Base-by-base conservation (phyloP, 2,329 filamentous ascomycete genomes). In the Ustulina deusta region DNA sequence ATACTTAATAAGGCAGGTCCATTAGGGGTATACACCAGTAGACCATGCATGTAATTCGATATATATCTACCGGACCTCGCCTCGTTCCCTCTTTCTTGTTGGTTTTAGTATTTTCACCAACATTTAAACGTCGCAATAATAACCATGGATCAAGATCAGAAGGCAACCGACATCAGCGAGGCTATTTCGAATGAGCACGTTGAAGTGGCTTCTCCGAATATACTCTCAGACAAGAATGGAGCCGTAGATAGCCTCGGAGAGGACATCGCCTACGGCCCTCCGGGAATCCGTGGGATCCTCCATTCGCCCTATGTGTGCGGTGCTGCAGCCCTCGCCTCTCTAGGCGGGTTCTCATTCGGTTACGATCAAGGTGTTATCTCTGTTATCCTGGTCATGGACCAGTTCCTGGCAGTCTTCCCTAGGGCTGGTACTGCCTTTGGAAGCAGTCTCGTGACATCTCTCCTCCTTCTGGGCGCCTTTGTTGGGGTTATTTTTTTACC, bases 401-500 rank as follows among this genome's bases (percentile, higher is more conserved):
- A 82, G 10, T 87, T 87, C 75, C 81, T 77, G 10, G 74, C 80
- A 40, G 83, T 84, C 68, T 86, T 87, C 72, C 84, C 84, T 0
- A 78, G 79, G 0, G 80, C 86, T 52, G 42, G 63, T 38, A 68
- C 63, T 25, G 63, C 64, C 9, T 57, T 71, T 32, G 27, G 27
- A 34, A 52, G 27, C 6, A 34, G 49, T 34, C 17, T 52, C 2
- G 74, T 79, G 72, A 79, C 77, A 1, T 74, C 80, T 3, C 83
- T 85, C 72, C 81, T 89, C 29, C 84, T 87, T 73, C 80, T 89
- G 2, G 86, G 86, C 51, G 87, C 86, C 49, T 87, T 86, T 84
- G 73, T 87, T 27, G 87, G 87, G 36, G 82, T 83, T 3, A 74
- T 89, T 36, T 82, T 83, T 72, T 84, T 82, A 34, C 85, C 86